Conservation (phyloP, 441 rosid genomes). For the Kokia cookei region DNA sequence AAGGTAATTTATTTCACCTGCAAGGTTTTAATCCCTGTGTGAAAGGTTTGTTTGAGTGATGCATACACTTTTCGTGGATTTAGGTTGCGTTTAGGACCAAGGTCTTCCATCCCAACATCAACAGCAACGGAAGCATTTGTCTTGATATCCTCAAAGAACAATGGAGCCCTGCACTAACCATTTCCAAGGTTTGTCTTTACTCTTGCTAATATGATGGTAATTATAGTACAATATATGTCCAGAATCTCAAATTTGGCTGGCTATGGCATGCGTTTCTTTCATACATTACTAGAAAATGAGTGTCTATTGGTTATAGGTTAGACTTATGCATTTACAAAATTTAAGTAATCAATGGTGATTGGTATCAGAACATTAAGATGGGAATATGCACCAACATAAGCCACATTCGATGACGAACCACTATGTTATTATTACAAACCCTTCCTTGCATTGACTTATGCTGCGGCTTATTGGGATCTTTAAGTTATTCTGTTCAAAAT, state of each 20-base stretch:
- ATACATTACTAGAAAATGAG: neutral
- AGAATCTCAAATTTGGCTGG: neutral
- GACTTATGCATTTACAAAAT: neutral
- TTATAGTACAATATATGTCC: neutral
- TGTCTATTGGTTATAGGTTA: neutral
- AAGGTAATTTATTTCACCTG: conserved; percentile 17
- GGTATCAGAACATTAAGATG: neutral
- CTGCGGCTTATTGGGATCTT: neutral
- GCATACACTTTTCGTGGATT: neutral
- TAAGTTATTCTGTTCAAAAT: neutral
- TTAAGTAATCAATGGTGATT: neutral
- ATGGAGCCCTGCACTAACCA: conserved; percentile 37
- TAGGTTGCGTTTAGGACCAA: conserved; percentile 33
- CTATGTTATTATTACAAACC: too few species aligned
- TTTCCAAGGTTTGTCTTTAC: conserved; percentile 24
- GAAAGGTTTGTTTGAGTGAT: neutral
- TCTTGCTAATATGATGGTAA: neutral
- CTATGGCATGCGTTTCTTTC: neutral
- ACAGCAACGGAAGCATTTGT: conserved; percentile 36
- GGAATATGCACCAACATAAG: neutral
- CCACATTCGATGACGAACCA: neutral
- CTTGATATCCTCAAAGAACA: conserved; percentile 34
- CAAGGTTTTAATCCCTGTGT: neutral
- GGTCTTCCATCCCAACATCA: conserved; percentile 36
- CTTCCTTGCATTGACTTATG: neutral